Evolutionary conservation across 345 rosid genomes (phyloP).

Genomic region (Populus tremula): DNA sequence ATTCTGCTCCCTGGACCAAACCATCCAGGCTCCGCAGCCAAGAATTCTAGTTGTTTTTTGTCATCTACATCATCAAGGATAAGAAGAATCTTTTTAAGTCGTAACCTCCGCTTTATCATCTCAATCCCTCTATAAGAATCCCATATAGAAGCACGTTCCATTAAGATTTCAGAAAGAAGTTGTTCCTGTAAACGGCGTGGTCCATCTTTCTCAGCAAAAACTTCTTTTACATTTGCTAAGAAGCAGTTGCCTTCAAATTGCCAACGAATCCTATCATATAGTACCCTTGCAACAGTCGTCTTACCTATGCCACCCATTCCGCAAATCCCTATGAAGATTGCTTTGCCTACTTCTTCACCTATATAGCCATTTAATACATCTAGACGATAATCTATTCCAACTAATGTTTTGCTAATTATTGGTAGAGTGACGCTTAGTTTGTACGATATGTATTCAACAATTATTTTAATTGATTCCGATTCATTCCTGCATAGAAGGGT

Average conservation of each 20-base stretch:
- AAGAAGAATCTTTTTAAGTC: constrained; percentile 1
- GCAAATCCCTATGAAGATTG: not conserved
- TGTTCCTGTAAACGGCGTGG: not conserved
- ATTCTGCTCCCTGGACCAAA: constrained; percentile 17
- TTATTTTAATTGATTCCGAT: not conserved
- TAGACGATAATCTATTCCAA: not conserved
- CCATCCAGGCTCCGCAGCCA: not conserved
- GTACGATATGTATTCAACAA: not conserved
- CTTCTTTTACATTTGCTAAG: constrained; percentile 12
- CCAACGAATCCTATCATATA: not conserved
- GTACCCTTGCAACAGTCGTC: constrained; percentile 2
- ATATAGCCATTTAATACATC: not conserved
- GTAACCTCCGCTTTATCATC: not conserved
- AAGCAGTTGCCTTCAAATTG: constrained; percentile 4
- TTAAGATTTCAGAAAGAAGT: constrained; percentile 3
- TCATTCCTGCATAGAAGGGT: not conserved
- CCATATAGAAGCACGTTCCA: not conserved
- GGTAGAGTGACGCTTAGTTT: not conserved
- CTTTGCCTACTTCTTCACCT: not conserved
- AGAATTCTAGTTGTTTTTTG: not conserved
- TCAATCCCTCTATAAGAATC: not conserved
- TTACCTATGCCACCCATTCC: constrained; percentile 11
- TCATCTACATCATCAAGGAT: constrained; percentile 20
- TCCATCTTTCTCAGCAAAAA: not conserved
- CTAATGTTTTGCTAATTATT: not conserved